Evolutionary conservation across 352 stramenopile species (phyloP).

Genomic region (Phytophthora brassicae): DNA sequence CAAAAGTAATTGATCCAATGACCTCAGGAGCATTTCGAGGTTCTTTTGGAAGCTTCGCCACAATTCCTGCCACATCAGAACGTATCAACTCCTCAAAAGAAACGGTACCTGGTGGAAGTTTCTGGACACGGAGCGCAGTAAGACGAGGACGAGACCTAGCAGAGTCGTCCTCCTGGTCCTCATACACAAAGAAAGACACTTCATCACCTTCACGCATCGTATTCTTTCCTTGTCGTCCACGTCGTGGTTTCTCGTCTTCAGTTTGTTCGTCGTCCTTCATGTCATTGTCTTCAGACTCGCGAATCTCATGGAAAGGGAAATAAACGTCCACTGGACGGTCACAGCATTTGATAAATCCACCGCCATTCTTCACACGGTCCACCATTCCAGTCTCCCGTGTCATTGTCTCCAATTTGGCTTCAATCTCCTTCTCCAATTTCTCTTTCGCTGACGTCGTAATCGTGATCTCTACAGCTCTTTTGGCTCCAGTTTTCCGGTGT

Average conservation of each 20-base stretch:
- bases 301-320: conserved; percentile 72
- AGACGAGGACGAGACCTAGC: conserved; percentile 38
- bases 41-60: conserved; percentile 69
- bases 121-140: conserved; percentile 71
- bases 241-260: conserved; percentile 11
- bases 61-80: conserved; percentile 55
- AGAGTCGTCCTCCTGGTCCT: conserved; percentile 58
- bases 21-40: conserved; percentile 62
- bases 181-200: conserved; percentile 80
- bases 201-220: conserved; percentile 64
- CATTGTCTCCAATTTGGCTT: conserved; percentile 59
- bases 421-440: conserved; percentile 72
- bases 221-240: conserved; percentile 17
- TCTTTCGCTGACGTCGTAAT: conserved; percentile 58
- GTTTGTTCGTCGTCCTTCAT: conserved; percentile 19
- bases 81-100: conserved; percentile 66
- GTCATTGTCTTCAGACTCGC: conserved; percentile 33
- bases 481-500: conserved; percentile 62
- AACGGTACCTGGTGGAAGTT: conserved; percentile 52
- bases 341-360: conserved; percentile 75
- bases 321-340: conserved; percentile 68
- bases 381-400: conserved; percentile 62
- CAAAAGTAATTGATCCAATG: conserved; percentile 52
- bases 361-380: conserved; percentile 55
- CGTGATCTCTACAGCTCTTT: conserved; percentile 66